Conservation (phyloP, 768 basidiomycete species). For the Podaxis sp. region DNA sequence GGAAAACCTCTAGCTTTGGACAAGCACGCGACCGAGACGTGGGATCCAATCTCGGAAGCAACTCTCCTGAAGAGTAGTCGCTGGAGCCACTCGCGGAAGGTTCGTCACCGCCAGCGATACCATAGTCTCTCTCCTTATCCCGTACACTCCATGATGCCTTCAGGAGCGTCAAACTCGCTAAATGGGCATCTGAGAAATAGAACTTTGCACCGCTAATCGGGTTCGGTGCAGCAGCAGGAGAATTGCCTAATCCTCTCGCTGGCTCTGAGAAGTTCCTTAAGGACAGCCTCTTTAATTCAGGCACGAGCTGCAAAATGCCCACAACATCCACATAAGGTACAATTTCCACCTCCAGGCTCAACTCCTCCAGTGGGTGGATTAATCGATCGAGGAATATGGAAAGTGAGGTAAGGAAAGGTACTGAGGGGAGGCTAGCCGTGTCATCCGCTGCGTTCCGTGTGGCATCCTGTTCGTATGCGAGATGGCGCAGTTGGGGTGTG, state of each 20-base stretch:
- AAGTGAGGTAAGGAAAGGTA: neutral
- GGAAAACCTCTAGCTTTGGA: conserved; percentile 6
- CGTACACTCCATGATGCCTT: neutral
- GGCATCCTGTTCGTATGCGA: neutral
- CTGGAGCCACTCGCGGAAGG: neutral
- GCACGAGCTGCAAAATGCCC: neutral
- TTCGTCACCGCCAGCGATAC: neutral
- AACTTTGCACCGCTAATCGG: neutral
- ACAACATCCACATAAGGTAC: neutral
- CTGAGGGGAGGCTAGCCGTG: neutral
- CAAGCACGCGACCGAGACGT: neutral
- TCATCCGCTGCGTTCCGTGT: neutral
- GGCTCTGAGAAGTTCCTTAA: too few relatives aligned
- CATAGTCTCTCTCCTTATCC: neutral
- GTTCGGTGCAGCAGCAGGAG: neutral
- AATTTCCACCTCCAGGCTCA: neutral
- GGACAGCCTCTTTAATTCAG: conserved; percentile 3
- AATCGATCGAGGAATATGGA: neutral
- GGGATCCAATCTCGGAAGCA: too few relatives aligned
- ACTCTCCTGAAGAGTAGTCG: too few relatives aligned
- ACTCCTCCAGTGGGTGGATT: neutral
- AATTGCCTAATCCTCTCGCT: neutral
- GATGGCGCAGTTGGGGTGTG: conserved; percentile 5
- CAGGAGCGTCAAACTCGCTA: neutral
- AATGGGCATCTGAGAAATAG: neutral